Evolutionary conservation across 805 yeast genomes (phyloP).

Genomic region (Kodamaea jinghongensis): DNA sequence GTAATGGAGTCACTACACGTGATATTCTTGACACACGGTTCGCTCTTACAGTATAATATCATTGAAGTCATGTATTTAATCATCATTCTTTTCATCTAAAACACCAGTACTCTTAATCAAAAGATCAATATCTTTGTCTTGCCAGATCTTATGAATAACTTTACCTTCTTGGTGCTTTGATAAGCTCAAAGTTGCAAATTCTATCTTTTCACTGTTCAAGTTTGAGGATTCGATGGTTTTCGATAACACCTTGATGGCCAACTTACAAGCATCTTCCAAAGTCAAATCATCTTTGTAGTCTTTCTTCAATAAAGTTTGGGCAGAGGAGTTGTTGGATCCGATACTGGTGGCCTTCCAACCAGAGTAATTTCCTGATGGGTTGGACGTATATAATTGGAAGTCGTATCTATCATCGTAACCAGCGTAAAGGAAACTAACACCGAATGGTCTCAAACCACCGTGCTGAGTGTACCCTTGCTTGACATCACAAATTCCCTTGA

Average conservation of each 20-base stretch:
- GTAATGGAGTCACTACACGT: background rate
- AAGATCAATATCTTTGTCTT: constrained; percentile 69
- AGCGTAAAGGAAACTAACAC: constrained; percentile 94
- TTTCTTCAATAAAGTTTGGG: constrained; percentile 92
- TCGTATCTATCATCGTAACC: constrained; percentile 90
- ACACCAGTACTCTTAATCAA: constrained; percentile 73
- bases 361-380: constrained; percentile 95
- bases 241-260: constrained; percentile 87
- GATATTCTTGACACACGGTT: too few species aligned
- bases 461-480: constrained; percentile 98
- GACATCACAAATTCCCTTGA: constrained; percentile 83
- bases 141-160: constrained; percentile 72
- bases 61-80: constrained; percentile 13
- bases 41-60: too few species aligned
- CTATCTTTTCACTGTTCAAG: constrained; percentile 85
- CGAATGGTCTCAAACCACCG: constrained; percentile 98
- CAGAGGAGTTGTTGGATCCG: constrained; percentile 95
- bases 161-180: constrained; percentile 47
- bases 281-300: constrained; percentile 84
- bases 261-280: constrained; percentile 72
- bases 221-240: constrained; percentile 92
- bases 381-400: constrained; percentile 89
- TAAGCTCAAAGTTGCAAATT: constrained; percentile 76
- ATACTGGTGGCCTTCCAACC: constrained; percentile 99
- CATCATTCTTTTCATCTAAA: constrained; percentile 41